Evolutionary conservation across 192 early-diverging fungal genomes (phyloP), one percentile per base, ranked within the genome.

Genomic region (Umbelopsis ramanniana): DNA sequence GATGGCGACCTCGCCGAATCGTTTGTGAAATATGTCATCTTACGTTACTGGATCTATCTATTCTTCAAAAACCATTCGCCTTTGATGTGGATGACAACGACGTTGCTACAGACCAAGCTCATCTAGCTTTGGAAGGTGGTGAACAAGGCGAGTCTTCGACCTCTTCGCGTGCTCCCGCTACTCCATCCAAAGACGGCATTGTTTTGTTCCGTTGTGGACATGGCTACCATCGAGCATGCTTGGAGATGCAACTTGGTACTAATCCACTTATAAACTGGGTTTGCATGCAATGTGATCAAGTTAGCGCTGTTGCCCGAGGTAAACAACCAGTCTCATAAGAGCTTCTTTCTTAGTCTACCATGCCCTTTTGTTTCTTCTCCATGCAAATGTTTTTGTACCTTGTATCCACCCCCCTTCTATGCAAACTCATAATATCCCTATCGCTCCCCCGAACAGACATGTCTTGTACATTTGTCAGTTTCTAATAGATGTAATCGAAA

Each of bases 141-240:
- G 22, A 43, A 35, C 67, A 63, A 33, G 15, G 19, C 29, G 37
- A 68, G 53, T 54, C 69, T 7, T 35, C 47, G 0, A 21, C 46
- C 38, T 22, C 21, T 22, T 17, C 22, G 40, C 14, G 12, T 54
- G 52, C 7, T 52, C 15, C 29, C 21, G 53, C 17, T 12, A 7
- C 47, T 1, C 43, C 17, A 48, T 6, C 57, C 11, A 38, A 26
- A 1, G 71, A 76, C 50, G 82, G 82, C 24, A 50, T 84, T 19
- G 21, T 85, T 24, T 55, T 87, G 15, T 87, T 85, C 72, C 81
- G 83, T 21, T 85, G 84, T 71, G 86, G 84, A 14, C 86, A 85
- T 71, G 84, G 82, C 47, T 87, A 82, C 46, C 86, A 87, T 75
- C 81, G 76, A 24, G 76, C 84, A 19, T 87, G 86, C 40, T 57